Conservation (phyloP, 1,284 basidiomycete species). For the Leccinum solheimii region DNA sequence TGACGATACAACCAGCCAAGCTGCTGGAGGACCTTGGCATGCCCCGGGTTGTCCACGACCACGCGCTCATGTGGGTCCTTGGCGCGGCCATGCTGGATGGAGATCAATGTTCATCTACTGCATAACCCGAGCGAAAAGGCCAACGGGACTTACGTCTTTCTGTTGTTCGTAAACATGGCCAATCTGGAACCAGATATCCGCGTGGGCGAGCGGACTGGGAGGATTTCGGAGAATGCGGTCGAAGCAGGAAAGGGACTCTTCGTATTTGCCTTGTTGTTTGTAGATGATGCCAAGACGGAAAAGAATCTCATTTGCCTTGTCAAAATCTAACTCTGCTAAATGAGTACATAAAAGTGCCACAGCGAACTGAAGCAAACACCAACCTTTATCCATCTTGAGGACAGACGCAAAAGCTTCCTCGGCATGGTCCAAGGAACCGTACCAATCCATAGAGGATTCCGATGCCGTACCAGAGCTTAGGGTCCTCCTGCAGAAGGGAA, state of each 20-base stretch:
- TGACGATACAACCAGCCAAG: constrained; percentile 98
- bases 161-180: constrained; percentile 98
- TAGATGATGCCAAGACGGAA: constrained; percentile 99
- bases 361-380: constrained; percentile 21
- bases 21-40: constrained; percentile 97
- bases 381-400: constrained; percentile 94
- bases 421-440: constrained; percentile 97
- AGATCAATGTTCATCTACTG: constrained; percentile 5
- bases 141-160: constrained; percentile 71
- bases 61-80: constrained; percentile 98
- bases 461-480: constrained; percentile 99
- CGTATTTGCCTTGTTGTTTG: constrained; percentile 96
- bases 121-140: background rate
- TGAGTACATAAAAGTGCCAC: constrained; percentile 32
- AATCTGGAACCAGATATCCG: constrained; percentile 99
- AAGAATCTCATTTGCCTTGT: constrained; percentile 98
- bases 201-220: constrained; percentile 92
- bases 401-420: constrained; percentile 98
- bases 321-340: constrained; percentile 76
- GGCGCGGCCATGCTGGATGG: constrained; percentile 76
- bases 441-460: constrained; percentile 97
- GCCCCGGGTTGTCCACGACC: constrained; percentile 87
- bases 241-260: constrained; percentile 87
- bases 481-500: constrained; percentile 68
- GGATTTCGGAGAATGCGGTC: constrained; percentile 95